Base-by-base conservation (phyloP, 208 protist genomes). In the Acanthamoeba royreba region DNA sequence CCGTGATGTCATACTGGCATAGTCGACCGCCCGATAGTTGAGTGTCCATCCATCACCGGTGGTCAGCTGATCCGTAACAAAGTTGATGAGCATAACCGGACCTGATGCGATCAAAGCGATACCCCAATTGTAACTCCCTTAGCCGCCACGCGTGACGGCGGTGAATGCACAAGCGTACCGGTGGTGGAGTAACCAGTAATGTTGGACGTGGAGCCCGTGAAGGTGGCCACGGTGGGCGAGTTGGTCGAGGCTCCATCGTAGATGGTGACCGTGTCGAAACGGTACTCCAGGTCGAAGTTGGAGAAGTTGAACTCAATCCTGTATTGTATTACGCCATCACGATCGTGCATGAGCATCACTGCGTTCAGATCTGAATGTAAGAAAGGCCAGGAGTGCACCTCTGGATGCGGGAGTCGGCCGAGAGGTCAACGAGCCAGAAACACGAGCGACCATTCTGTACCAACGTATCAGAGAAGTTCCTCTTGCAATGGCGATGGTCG, bases 401-500 rank as follows among this genome's bases (percentile, higher is more conserved):
- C 33, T 88, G 35, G 31, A 88, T 25, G 2, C 22, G 1, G 33
- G 81, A 38, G n/a, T 88, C 45, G 15, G 81, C 25, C 7, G 81
- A 88, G 33, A 88, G 81, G 81, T 88, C 81, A 38, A 88, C 31
- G 7, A 88, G 81, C 81, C 81, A 88, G 45, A 43, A 63, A 38
- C 81, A 88, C 7, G 35, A 61, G 38, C 42, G 69, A n/a, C 69
- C 47, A n/a, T 46, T 25, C 49, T 58, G 49, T 22, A 22, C n/a
- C n/a, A n/a, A n/a, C n/a, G n/a, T n/a, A n/a, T n/a, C n/a, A n/a
- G n/a, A n/a, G n/a, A n/a, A n/a, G n/a, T n/a, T n/a, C n/a, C n/a
- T n/a, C n/a, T n/a, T n/a, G n/a, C n/a, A n/a, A n/a, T n/a, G n/a
- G n/a, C n/a, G n/a, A n/a, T n/a, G 49, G 49, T 13, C 15, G 49